Percentiles rank a stretch among this genome's conserved stretches.
phyloP scores from a whole-genome alignment of 169 alveolate genomes.

The Plasmodium falciparum region DNA sequence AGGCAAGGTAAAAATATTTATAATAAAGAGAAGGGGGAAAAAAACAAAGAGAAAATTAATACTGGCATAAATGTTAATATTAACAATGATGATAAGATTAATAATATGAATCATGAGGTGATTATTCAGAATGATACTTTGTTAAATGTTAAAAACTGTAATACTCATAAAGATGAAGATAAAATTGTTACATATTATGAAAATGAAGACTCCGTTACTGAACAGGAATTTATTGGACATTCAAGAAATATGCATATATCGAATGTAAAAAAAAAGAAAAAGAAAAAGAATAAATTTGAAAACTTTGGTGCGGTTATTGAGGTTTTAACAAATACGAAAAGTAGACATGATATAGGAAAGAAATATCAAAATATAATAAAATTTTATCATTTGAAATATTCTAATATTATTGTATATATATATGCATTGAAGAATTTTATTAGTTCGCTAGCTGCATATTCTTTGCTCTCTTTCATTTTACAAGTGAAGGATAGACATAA shows the following conservation, averaged over 20 bases:
- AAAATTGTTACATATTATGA: not conserved
- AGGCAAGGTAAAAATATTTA: conserved; percentile 30
- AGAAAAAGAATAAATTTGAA: conserved; percentile 69
- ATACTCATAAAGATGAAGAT: not conserved
- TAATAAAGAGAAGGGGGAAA: not conserved
- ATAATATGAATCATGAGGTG: not conserved
- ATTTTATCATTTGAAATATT: conserved; percentile 51
- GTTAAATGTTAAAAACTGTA: not conserved
- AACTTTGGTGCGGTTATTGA: conserved; percentile 76
- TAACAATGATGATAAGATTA: not conserved
- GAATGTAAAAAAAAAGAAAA: conserved; percentile 6
- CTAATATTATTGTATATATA: conserved; percentile 57
- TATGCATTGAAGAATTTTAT: conserved; percentile 90
- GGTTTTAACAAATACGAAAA: conserved; percentile 73
- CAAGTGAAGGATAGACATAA: conserved; percentile 96
- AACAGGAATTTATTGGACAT: conserved; percentile 14
- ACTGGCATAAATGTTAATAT: not conserved
- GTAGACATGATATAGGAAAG: conserved; percentile 76
- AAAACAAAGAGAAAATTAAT: not conserved
- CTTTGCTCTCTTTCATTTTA: conserved; percentile 94
- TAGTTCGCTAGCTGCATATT: conserved; percentile 97
- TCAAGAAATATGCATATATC: not conserved
- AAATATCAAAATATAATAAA: conserved; percentile 54
- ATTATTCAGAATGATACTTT: not conserved
- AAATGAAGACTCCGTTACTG: not conserved